Evolutionary conservation across 345 rosid genomes (phyloP), one percentile per base, ranked within the genome.

Genomic region (Luvunga scandens): DNA sequence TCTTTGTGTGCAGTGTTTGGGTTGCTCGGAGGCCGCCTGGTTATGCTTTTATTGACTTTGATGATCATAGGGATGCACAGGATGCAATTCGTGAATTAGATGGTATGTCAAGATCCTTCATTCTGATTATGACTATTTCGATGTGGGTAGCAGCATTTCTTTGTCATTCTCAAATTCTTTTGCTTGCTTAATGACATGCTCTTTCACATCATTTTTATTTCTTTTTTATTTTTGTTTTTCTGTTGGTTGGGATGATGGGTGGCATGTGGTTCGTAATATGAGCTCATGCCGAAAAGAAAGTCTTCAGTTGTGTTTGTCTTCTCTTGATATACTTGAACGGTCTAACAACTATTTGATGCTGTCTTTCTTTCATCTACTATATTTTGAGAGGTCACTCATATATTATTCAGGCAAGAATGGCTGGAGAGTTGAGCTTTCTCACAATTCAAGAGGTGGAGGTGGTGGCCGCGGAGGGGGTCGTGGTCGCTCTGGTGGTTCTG

Each of bases 1-100:
- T 77, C 25, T 27, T 61, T 50, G 9, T 77, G 66, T 87, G 75
- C 81, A 93, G 98, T 86, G 98, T 93, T 7, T 93, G 98, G 98
- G 98, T 91, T 86, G 97, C 98, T 38, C 89, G 98, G n/a, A 88
- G 94, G 80, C 98, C 98, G 19, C 98, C 98, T 0, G 98, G 98
- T n/a, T 93, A 93, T 77, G 98, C 93, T 75, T 93, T 93, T 79
- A 78, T 93, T 10, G 98, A 93, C 77, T 93, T 93, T 62, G 97
- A 93, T 73, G 97, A 93, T 75, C 82, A 83, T 18, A 90, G 98
- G 79, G 97, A 93, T 83, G 98, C 97, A 0, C 84, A 89, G 66
- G 98, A 93, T 82, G 98, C 93, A 65, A 91, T 93, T 55, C 92
- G 90, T 82, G 98, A 81, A 42, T 50, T 91, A 81, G 96, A 91